Conservation (phyloP, 2,329 filamentous ascomycete genomes). For the Gliomastix tumulicola region DNA sequence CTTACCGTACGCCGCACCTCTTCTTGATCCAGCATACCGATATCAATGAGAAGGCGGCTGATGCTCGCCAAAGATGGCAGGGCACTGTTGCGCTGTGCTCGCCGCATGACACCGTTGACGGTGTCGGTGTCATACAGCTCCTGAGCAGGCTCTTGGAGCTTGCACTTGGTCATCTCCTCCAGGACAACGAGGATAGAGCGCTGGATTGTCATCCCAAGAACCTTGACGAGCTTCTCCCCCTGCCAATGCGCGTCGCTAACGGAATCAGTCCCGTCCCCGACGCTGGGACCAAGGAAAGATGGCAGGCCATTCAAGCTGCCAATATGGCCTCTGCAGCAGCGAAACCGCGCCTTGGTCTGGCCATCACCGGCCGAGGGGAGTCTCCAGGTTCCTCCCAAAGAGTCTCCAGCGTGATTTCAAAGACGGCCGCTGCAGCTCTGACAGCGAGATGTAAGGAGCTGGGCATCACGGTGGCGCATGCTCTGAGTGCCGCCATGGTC, state of each 20-base stretch:
- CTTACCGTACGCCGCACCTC: not conserved
- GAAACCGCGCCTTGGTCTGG: not conserved
- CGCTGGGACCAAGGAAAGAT: no score
- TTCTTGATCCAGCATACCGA: no score
- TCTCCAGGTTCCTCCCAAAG: not conserved
- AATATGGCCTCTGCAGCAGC: not conserved
- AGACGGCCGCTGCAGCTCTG: not conserved
- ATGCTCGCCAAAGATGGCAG: no score
- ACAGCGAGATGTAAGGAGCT: not conserved
- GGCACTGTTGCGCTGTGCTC: not conserved
- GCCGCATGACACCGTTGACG: not conserved
- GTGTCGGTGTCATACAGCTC: not conserved
- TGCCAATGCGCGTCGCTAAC: not conserved
- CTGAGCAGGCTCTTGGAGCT: not conserved
- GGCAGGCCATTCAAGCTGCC: not conserved
- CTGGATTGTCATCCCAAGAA: no score
- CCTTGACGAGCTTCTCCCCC: not conserved
- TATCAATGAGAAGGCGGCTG: no score
- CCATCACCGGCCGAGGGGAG: not conserved
- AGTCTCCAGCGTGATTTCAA: not conserved
- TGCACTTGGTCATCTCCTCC: no score
- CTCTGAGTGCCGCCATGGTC: not conserved
- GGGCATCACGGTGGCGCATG: not conserved
- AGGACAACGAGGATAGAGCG: no score
- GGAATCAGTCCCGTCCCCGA: not conserved